Percentiles rank a stretch among this genome's conserved stretches.
Conservation (phyloP, 1,139 yeast genomes). For the Sugiyamaella neomexicana region DNA sequence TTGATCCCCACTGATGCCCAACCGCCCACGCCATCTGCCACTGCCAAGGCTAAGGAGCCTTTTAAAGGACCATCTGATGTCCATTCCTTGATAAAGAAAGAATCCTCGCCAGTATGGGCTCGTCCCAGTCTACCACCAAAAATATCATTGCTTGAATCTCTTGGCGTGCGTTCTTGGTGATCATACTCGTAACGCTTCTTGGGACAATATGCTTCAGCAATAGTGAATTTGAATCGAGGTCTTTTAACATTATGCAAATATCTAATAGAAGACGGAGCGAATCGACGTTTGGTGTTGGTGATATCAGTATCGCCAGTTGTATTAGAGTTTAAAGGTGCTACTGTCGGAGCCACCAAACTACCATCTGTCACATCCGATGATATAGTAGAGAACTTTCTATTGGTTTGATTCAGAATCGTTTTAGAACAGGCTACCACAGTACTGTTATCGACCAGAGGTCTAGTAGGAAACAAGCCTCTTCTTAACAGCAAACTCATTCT, state of each 20-base stretch:
- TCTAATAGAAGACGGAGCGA: conserved; percentile 12
- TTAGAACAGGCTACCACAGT: not conserved
- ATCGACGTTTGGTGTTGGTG: not conserved
- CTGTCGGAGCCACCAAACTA: not conserved
- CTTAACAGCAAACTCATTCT: not conserved
- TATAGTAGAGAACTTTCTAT: not conserved
- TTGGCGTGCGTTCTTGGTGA: conserved; percentile 9
- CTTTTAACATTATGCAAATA: conserved; percentile 13
- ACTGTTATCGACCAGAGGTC: not conserved
- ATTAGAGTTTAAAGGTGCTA: not conserved
- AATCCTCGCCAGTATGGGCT: conserved; percentile 76
- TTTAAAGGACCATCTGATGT: conserved; percentile 40
- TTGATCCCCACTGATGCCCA: conserved; percentile 94
- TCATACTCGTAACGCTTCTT: conserved; percentile 22
- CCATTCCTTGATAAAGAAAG: conserved; percentile 57
- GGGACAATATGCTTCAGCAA: conserved; percentile 26
- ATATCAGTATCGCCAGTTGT: not conserved
- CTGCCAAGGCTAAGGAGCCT: conserved; percentile 69
- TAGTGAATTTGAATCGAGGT: conserved; percentile 21
- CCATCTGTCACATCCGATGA: not conserved
- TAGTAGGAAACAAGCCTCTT: not conserved
- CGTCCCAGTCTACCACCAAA: conserved; percentile 11
- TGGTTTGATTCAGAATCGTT: not conserved
- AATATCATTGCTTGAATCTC: conserved; percentile 10
- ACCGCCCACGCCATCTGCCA: conserved; percentile 98